These are phyloP conservation scores for Penicillium antarcticum DNA, from an alignment of 495 filamentous ascomycete species.

Conservation along the genomic window DNA sequence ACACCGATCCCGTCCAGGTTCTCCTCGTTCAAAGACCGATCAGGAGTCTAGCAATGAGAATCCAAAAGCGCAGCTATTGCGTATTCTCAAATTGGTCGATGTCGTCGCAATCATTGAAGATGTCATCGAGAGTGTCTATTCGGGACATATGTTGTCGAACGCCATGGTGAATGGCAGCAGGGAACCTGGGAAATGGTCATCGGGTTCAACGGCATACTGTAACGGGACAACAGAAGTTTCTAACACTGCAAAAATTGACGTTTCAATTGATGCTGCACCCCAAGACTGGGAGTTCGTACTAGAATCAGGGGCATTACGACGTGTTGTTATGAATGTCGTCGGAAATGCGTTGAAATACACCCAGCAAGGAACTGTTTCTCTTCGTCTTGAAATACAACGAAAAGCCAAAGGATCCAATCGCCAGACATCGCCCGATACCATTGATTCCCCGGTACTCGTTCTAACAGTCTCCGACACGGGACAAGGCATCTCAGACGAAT, in stretches of 20 bases:
- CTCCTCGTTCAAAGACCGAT: not conserved
- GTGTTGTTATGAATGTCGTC: conserved; percentile 46
- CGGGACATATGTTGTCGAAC: not conserved
- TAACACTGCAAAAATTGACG: conserved; percentile 8
- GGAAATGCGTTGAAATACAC: conserved; percentile 44
- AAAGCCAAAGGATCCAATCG: not conserved
- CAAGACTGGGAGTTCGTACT: conserved; percentile 30
- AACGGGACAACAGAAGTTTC: not conserved
- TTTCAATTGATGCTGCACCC: conserved; percentile 33
- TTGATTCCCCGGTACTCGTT: conserved; percentile 1
- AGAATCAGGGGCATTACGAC: conserved; percentile 41
- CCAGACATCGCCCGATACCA: not conserved
- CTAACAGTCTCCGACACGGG: conserved; percentile 37
- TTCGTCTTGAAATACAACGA: conserved; percentile 23
- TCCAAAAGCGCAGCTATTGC: conserved; percentile 2
- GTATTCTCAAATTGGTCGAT: conserved; percentile 26
- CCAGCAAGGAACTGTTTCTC: conserved; percentile 14
- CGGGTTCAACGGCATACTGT: not conserved
- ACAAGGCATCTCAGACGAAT: conserved; percentile 39
- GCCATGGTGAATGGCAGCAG: too few relatives aligned
- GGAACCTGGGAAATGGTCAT: too few relatives aligned
- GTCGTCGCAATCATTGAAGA: conserved; percentile 36
- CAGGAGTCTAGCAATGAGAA: not conserved
- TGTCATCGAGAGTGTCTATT: conserved; percentile 35
- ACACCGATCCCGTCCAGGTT: not conserved